Evolutionary conservation across 176 grass and related monocot genomes (phyloP), one percentile per base, ranked within the genome.

Genomic region (Themeda triandra): DNA sequence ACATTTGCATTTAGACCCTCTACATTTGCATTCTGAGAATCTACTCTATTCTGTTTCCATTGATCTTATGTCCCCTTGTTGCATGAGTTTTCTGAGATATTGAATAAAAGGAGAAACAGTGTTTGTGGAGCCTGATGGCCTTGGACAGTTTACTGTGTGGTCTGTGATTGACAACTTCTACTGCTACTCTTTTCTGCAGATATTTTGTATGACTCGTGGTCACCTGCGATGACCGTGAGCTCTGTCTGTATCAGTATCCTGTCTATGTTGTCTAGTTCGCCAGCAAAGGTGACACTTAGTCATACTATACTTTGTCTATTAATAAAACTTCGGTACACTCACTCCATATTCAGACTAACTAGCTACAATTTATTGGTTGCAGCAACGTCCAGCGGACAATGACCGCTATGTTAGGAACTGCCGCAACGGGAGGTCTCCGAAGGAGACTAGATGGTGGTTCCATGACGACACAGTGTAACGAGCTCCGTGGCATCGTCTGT

Each of bases 391-490:
- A 0, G 69, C 83, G 6, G 92, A 97, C 82, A 94, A 97, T 62
- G 94, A 97, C 41, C 92, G 92, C 82, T 94, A 97, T 67, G 94
- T 97, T 59, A 94, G 85, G 84, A 97, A 94, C 80, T 97, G 94
- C 75, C 88, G 92, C 62, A 97, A 97, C 10, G 94, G 94, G 28
- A 86, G 92, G 87, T 97, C 94, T 0, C 94, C 92, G 0, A 97
- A 97, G 79, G 94, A 97, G 76, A 97, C 94, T n/a, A 91, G 91
- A 84, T 96, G 94, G 94, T 96, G 94, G 94, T 96, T 96, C 71
- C 94, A 96, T 77, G 94, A 96, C 9, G 91, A 93, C 76, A 96
- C 91, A 70, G 94, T 93, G 71, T 96, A 85, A 79, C 14, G 2
- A 69, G 27, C 45, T 73, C 71, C 2, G 12, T 25, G 27, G 42